Conservation (phyloP, 129 eudicot species). For the Logfia minima region DNA sequence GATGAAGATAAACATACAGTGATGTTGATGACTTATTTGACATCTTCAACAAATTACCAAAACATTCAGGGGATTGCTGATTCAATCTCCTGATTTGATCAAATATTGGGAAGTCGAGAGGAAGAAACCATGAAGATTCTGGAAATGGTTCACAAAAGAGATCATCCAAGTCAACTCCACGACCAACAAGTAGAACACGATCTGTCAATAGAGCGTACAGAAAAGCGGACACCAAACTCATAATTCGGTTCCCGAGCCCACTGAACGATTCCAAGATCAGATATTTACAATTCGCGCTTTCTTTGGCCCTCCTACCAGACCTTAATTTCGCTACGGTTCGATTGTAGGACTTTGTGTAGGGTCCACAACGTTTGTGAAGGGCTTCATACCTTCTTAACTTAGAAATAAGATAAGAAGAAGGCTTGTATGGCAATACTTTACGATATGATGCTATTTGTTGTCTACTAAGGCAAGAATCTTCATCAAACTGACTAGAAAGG, state of each 20-base stretch:
- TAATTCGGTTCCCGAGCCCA: slow-evolving; percentile 70
- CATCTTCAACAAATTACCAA: slow-evolving; percentile 48
- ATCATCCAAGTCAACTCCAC: slow-evolving; percentile 54
- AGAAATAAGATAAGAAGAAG: slow-evolving; percentile 50
- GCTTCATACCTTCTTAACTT: slow-evolving; percentile 51
- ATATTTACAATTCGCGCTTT: slow-evolving; percentile 53
- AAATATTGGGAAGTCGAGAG: slow-evolving; percentile 56
- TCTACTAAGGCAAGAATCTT: slow-evolving; percentile 52
- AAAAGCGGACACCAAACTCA: slow-evolving; percentile 66
- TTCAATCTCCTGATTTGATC: slow-evolving; percentile 48
- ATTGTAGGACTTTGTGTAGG: slow-evolving; percentile 53
- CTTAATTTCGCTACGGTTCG: slow-evolving; percentile 31
- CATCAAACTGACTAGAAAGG: slow-evolving; percentile 42
- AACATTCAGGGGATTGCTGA: slow-evolving; percentile 51
- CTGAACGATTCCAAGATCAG: slow-evolving; percentile 69
- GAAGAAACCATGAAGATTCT: slow-evolving; percentile 64
- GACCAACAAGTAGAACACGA: slow-evolving; percentile 59
- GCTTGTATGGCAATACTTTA: slow-evolving; percentile 40
- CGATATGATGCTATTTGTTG: slow-evolving; percentile 39
- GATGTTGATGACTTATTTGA: slow-evolving; percentile 34
- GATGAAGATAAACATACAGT: slow-evolving; percentile 58
- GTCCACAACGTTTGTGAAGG: slow-evolving; percentile 61
- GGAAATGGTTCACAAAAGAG: slow-evolving; percentile 86
- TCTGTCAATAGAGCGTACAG: slow-evolving; percentile 72
- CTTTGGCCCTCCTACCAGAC: slow-evolving; percentile 24